phyloP scores from a whole-genome alignment of 139 green algal genomes.

The Chlorella ohadii region DNA sequence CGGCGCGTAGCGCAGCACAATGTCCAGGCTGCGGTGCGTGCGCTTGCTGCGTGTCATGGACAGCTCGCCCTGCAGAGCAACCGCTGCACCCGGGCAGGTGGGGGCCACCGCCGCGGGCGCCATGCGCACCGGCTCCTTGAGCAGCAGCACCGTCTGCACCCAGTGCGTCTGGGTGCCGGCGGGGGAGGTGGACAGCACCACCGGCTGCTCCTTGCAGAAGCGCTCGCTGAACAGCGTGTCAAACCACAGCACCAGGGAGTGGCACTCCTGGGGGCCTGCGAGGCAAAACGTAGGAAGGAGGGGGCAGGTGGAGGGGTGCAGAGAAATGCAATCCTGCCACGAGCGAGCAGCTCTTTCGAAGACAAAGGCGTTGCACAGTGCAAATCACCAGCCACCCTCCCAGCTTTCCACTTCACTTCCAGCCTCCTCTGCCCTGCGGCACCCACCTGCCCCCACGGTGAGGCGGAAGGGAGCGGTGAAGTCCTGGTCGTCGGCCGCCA shows the following conservation, averaged over 20 bases:
- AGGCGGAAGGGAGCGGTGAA: constrained; percentile 88
- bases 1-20: constrained; percentile 65
- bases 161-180: constrained; percentile 84
- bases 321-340: no score
- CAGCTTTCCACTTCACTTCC: no score
- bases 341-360: no score
- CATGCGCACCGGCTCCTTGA: constrained; percentile 68
- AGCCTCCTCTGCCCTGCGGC: neutral
- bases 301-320: no score
- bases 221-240: constrained; percentile 86
- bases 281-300: neutral
- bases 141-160: constrained; percentile 89
- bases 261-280: constrained; percentile 42
- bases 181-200: constrained; percentile 87
- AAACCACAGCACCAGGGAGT: constrained; percentile 95
- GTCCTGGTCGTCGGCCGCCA: constrained; percentile 78
- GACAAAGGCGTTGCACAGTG: no score
- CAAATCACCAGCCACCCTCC: no score
- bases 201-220: constrained; percentile 82
- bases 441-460: constrained; percentile 1
- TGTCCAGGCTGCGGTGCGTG: constrained; percentile 80
- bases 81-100: neutral
- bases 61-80: constrained; percentile 63
- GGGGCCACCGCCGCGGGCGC: neutral
- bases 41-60: constrained; percentile 71